phyloP scores from a whole-genome alignment of 1,284 basidiomycete species.

The Cryptococcus jaspeensis region DNA sequence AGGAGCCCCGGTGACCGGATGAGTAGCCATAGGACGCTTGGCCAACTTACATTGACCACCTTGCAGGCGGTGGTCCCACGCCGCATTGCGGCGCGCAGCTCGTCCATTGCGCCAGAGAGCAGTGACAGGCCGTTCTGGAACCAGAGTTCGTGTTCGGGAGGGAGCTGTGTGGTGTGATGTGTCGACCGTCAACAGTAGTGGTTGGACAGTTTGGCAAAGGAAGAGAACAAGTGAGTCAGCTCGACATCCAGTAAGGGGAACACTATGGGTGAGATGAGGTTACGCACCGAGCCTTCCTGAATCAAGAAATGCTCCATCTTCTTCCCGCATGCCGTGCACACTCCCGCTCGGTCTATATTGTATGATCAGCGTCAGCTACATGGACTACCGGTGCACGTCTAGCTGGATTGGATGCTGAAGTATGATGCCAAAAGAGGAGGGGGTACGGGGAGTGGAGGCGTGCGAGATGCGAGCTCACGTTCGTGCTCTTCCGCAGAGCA shows the following conservation, averaged over 20 bases:
- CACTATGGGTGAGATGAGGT: not conserved
- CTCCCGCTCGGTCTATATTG: conserved; percentile 15
- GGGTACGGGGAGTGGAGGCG: no score
- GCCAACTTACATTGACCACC: not conserved
- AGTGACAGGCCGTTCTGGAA: conserved; percentile 1
- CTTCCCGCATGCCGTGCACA: conserved; percentile 19
- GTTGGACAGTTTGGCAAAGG: no score
- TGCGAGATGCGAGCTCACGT: conserved; percentile 30
- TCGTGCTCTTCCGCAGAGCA: conserved; percentile 30
- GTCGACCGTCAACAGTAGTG: no score
- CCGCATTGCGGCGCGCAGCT: not conserved
- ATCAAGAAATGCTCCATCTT: conserved; percentile 11
- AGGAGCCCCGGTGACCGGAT: no score
- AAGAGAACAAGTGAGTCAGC: not conserved
- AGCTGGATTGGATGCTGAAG: no score
- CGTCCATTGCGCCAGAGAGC: not conserved
- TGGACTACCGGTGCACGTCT: no score
- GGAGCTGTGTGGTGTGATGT: conserved; percentile 1
- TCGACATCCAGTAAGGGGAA: not conserved
- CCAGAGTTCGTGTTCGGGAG: conserved; percentile 3
- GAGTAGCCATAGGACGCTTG: no score
- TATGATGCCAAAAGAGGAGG: not conserved
- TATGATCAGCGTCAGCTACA: not conserved
- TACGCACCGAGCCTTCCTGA: conserved; percentile 9
- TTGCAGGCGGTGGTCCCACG: not conserved